Conservation (phyloP, 2,329 filamentous ascomycete genomes). For the Pseudogymnoascus sp. region DNA sequence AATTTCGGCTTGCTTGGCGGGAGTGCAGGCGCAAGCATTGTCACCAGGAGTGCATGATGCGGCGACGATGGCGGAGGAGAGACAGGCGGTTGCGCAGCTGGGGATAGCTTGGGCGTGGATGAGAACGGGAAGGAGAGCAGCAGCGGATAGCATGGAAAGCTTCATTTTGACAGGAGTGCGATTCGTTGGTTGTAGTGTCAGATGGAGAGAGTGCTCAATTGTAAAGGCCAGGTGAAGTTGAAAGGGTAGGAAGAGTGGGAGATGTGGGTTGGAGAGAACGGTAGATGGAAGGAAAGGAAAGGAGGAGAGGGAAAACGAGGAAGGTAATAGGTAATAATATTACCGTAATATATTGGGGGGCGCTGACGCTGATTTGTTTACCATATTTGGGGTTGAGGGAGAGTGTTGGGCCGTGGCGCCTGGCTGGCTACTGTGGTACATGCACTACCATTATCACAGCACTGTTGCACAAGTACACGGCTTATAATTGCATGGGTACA, state of each 20-base stretch:
- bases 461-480: neutral
- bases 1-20: neutral
- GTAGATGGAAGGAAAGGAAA: neutral
- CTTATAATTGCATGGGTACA: neutral
- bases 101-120: neutral
- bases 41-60: neutral
- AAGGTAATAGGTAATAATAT: no score
- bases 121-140: neutral
- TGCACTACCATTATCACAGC: neutral
- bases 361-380: neutral
- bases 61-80: neutral
- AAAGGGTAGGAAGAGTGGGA: neutral
- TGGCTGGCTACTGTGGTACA: neutral
- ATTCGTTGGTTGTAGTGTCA: neutral
- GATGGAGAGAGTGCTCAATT: neutral
- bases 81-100: neutral
- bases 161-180: neutral
- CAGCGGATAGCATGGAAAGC: conserved; percentile 1
- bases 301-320: neutral
- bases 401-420: neutral
- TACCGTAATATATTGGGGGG: neutral
- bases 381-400: neutral
- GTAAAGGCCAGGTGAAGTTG: neutral
- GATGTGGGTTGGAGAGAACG: neutral
- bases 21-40: neutral